Evolutionary conservation across 2,329 filamentous ascomycete genomes (phyloP).

Genomic region (Calonectria hongkongensis): DNA sequence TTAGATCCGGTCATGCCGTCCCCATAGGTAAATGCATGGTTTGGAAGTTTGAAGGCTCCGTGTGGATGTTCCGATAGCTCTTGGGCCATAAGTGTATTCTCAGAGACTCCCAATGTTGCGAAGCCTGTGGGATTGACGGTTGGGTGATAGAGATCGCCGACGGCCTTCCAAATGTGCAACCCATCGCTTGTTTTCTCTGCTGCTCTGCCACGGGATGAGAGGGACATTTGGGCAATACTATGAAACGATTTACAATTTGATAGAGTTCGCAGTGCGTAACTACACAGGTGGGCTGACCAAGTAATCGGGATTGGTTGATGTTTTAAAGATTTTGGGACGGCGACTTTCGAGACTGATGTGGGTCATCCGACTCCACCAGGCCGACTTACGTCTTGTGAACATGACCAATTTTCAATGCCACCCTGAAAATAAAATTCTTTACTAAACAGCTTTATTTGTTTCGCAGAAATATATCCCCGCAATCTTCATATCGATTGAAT

Average conservation of each 20-base stretch:
- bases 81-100: slow-evolving; percentile 3
- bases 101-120: neutral
- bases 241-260: no score
- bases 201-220: neutral
- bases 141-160: neutral
- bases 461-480: no score
- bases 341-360: no score
- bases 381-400: neutral
- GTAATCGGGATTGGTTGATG: no score
- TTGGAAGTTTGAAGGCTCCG: neutral
- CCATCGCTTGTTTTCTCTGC: neutral
- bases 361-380: no score
- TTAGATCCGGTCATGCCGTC: neutral
- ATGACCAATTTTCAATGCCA: neutral
- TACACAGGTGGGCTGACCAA: no score
- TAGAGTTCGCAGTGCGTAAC: no score
- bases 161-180: neutral
- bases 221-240: no score
- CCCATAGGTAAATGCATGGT: neutral
- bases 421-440: no score
- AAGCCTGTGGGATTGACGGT: neutral
- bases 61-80: neutral
- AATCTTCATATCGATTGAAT: no score
- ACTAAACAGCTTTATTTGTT: no score
- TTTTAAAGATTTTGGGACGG: no score